These are phyloP conservation scores for Salvia rosmarinus DNA, from an alignment of 257 asterid genomes.

Conservation along the genomic window DNA sequence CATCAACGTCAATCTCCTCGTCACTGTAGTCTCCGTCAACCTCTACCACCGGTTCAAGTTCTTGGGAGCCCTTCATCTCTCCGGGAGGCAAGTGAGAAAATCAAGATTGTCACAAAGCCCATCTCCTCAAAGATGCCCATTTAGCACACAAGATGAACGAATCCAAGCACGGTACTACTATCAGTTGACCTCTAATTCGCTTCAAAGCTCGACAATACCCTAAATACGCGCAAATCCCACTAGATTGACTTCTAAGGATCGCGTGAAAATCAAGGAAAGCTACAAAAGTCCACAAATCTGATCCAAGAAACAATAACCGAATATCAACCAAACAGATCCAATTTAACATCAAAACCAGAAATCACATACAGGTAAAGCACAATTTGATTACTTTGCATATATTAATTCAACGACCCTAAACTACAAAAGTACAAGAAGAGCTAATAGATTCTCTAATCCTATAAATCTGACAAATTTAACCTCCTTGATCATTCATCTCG, in stretches of 20 bases:
- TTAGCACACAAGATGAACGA: neutral
- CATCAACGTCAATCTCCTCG: slow-evolving; percentile 60
- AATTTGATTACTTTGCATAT: neutral
- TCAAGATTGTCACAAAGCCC: slow-evolving; percentile 55
- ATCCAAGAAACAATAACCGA: slow-evolving; percentile 17
- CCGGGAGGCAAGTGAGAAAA: slow-evolving; percentile 38
- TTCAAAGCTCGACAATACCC: slow-evolving; percentile 21
- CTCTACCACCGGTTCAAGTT: slow-evolving; percentile 38
- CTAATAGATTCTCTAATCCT: neutral
- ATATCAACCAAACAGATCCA: slow-evolving; percentile 17
- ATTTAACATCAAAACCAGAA: slow-evolving; percentile 15
- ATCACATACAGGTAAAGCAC: slow-evolving; percentile 21
- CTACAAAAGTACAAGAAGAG: neutral
- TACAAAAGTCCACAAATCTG: slow-evolving; percentile 25
- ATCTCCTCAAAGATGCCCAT: slow-evolving; percentile 60
- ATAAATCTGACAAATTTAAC: neutral
- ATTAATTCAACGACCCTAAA: neutral
- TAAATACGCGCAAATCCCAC: neutral
- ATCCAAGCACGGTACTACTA: neutral
- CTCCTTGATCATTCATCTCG: slow-evolving; percentile 20
- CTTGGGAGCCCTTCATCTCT: slow-evolving; percentile 40
- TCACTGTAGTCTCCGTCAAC: slow-evolving; percentile 55
- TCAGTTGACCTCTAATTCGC: slow-evolving; percentile 20
- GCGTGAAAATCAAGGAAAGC: slow-evolving; percentile 16
- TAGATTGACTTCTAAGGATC: neutral